Percentiles rank a stretch among this genome's conserved stretches.
Conservation (phyloP, 1,284 basidiomycete species). For the Ustilago tritici region DNA sequence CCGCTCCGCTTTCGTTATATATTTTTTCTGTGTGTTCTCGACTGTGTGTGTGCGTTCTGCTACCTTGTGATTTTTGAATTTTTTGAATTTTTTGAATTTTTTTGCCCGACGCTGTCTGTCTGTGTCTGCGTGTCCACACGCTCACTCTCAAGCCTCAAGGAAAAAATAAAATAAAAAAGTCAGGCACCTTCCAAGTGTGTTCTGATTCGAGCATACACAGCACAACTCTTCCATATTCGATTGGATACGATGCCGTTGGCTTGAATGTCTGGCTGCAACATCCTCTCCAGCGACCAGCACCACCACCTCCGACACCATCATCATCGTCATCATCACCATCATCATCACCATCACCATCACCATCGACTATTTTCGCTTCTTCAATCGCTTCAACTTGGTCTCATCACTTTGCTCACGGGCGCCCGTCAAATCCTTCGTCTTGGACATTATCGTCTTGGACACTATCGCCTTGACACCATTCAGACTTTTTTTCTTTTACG, state of each 20-base stretch:
- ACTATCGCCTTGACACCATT: slow-evolving; percentile 7
- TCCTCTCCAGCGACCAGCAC: neutral
- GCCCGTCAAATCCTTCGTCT: neutral
- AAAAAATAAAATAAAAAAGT: neutral
- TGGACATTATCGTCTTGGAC: slow-evolving; percentile 9
- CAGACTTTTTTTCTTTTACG: neutral
- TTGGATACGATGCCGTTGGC: slow-evolving; percentile 4
- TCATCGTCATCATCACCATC: slow-evolving; percentile 19
- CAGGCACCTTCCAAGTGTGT: slow-evolving; percentile 6
- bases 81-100: neutral
- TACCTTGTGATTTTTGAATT: slow-evolving; percentile 5
- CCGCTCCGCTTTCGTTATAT: neutral
- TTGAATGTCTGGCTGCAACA: neutral
- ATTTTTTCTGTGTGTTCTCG: slow-evolving; percentile 6
- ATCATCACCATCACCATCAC: slow-evolving; percentile 7
- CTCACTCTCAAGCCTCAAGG: neutral
- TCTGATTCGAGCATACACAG: neutral
- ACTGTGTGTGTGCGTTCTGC: slow-evolving; percentile 7
- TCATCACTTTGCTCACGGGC: neutral
- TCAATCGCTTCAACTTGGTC: slow-evolving; percentile 3
- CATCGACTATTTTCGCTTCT: slow-evolving; percentile 1
- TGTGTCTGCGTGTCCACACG: slow-evolving; percentile 2
- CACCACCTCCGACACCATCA: neutral
- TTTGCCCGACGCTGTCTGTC: neutral
- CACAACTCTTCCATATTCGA: neutral